A percentile compares a stretch with the other conserved stretches of the same genome.
Conservation (phyloP, 108 stramenopile genomes). For the Discostella stelligeroides region DNA sequence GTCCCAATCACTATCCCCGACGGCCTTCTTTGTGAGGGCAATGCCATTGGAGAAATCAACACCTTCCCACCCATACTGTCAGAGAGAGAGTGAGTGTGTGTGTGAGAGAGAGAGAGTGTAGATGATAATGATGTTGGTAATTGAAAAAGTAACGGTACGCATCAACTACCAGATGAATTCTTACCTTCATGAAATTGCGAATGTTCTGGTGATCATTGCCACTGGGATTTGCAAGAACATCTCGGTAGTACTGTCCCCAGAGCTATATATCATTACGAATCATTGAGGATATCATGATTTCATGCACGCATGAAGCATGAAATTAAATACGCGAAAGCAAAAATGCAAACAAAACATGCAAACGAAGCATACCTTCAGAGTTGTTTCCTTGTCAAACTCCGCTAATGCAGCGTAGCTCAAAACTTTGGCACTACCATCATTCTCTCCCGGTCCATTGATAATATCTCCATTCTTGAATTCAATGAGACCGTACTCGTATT, state of each 20-base stretch:
- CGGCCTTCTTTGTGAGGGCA: conserved; percentile 76
- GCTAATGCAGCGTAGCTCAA: conserved; percentile 84
- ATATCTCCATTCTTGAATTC: conserved; percentile 89
- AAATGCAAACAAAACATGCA: background rate
- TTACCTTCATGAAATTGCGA: conserved; percentile 82
- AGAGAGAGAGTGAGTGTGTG: no score
- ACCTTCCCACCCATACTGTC: conserved; percentile 61
- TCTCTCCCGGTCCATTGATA: conserved; percentile 79
- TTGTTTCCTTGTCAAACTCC: conserved; percentile 79
- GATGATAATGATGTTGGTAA: background rate
- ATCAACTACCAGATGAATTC: background rate
- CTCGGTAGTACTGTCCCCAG: conserved; percentile 90
- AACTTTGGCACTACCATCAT: conserved; percentile 84
- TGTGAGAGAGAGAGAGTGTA: background rate
- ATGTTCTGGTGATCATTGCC: conserved; percentile 83
- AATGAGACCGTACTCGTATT: conserved; percentile 76
- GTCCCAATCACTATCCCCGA: conserved; percentile 83
- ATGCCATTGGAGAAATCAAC: conserved; percentile 90
- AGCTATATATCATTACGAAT: conserved; percentile 35
- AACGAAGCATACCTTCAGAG: conserved; percentile 74
- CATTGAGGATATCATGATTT: conserved; percentile 1
- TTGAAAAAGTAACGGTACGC: background rate
- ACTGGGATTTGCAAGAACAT: conserved; percentile 77
- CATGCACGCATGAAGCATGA: background rate
- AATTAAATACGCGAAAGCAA: background rate